phyloP scores from a whole-genome alignment of 495 filamentous ascomycete genomes.

The Aspergillus nanangensis region DNA sequence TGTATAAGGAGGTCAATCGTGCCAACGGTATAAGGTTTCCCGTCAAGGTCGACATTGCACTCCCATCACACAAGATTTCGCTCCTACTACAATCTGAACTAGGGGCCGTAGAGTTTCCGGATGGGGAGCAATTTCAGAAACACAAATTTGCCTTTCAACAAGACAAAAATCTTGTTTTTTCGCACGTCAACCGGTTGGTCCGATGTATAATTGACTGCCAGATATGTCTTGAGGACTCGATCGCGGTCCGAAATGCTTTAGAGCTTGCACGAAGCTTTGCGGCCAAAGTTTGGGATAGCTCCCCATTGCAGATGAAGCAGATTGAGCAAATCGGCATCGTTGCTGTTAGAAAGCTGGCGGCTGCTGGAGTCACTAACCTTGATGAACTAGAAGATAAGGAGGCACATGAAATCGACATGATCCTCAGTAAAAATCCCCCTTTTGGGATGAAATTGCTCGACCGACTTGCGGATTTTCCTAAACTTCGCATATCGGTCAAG shows the following conservation, averaged over 20 bases:
- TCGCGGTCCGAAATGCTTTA: constrained; percentile 63
- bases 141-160: constrained; percentile 57
- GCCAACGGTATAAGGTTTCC: constrained; percentile 67
- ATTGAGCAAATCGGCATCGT: constrained; percentile 77
- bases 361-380: constrained; percentile 65
- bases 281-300: constrained; percentile 83
- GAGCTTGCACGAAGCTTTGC: constrained; percentile 75
- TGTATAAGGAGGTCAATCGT: constrained; percentile 83
- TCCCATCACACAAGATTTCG: constrained; percentile 78
- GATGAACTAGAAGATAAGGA: constrained; percentile 66
- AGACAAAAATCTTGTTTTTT: constrained; percentile 71
- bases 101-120: constrained; percentile 67
- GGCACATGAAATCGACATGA: constrained; percentile 66
- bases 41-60: constrained; percentile 70
- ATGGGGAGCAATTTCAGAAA: constrained; percentile 55
- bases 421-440: constrained; percentile 75
- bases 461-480: constrained; percentile 67
- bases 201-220: constrained; percentile 87
- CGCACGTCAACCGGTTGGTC: constrained; percentile 67
- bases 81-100: constrained; percentile 81
- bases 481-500: constrained; percentile 56
- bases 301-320: constrained; percentile 80
- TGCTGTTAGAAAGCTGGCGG: constrained; percentile 70
- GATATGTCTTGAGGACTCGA: constrained; percentile 59
- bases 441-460: constrained; percentile 70